Base-by-base conservation (phyloP, 140 eudicot species). In the Oenanthe javanica region DNA sequence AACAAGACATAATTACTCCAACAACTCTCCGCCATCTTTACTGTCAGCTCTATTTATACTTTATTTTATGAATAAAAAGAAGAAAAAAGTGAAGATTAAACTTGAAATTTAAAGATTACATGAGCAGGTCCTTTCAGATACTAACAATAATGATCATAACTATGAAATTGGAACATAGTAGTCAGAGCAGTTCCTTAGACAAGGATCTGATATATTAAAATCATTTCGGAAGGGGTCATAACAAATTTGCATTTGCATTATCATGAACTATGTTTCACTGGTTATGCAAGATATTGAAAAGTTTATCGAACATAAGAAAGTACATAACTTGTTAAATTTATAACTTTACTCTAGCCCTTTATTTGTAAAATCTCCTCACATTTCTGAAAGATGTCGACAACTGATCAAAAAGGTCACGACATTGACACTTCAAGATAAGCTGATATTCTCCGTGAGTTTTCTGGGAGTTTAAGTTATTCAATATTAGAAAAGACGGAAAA, bases 11-110 rank as follows among this genome's bases (percentile, higher is more conserved):
- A 42, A 2, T 42, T 42, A 42, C 45, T 42, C 45, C 45, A 42
- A 0, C 3, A 48, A 12, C 52, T 48, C 52, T 48, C 31, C 31
- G 31, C 31, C 31, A 31, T 31, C 2, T 48, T 48, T 48, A 0
- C 52, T 48, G 52, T 42, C 45, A 47, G 46, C 64, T 71, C 36
- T 63, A 31, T 31, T 31, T 31, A 31, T 31, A 31, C 31, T 31
- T 31, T 31, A 31, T 31, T 31, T 31, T 31, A 31, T 31, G 31
- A 31, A 31, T 31, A 31, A 31, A 31, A 31, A 31, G 31, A 31
- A 31, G 31, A 31, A 76, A 64, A 67, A 63, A 47, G 72, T 63
- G 23, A 66, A 75, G 63, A 75, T 23, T 74, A 38, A 78, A 79
- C 77, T 36, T 9, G 19, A 74, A 46, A 47, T 31, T 31, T 31